Base-by-base conservation (phyloP, 2,329 filamentous ascomycete genomes). In the Rutstroemia sp. region DNA sequence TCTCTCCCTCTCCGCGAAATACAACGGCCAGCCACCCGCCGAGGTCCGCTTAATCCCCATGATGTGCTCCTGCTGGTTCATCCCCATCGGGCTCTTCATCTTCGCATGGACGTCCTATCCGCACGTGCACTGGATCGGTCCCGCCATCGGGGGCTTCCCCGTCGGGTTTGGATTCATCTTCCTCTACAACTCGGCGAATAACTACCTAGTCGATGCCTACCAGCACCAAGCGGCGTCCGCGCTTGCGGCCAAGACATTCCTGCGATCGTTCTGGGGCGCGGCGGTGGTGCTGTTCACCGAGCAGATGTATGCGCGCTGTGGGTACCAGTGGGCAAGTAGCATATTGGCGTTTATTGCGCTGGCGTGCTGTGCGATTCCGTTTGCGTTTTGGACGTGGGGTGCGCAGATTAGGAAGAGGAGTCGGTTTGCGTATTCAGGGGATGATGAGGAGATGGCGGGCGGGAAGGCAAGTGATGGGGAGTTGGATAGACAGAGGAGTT, bases 1-100 rank as follows among this genome's bases (percentile, higher is more conserved):
- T 73, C 72, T 92, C 57, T 70, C 88, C 36, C 79, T 44, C 30
- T 36, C 78, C 6, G 51, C 51, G 14, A 81, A 84, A 69, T 78
- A 87, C 73, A 78, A 83, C 66, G 87, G 88, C 60, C 80, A 82
- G 52, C 89, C 89, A 1, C 88, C 89, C 0, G 86, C 90, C 2
- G 90, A 95, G 72, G 75, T 78, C 5, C 84, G 90, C 30, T 76
- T 95, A 4, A 86, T 92, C 54, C 89, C 89, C 45, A 95, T 95
- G 86, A 89, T 90, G 85, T 65, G 76, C 42, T 83, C 81, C 12
- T 89, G 87, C 74, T 89, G 86, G 85, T 83, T 82, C 66, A 88
- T 87, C 48, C 83, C 83, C 0, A 73, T 84, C 50, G 83, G 83
- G 1, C 71, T 87, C 5, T 86, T 86, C 70, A 83, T 86, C 61